These are phyloP conservation scores for Nicotiana attenuata DNA, from an alignment of 257 asterid genomes.

Conservation along the genomic window DNA sequence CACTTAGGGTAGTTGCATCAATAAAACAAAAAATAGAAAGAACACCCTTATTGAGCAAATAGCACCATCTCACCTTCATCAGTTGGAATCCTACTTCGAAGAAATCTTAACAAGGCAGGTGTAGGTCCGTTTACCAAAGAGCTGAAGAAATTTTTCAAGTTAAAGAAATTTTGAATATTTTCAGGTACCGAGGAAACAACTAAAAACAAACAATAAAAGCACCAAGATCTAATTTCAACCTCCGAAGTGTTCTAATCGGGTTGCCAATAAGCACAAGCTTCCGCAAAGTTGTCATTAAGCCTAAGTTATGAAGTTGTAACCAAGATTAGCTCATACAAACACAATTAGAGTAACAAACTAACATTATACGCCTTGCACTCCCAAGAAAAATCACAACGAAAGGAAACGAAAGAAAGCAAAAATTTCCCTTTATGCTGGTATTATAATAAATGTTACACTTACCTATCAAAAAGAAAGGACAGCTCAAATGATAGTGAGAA, in stretches of 20 bases:
- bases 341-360: neutral
- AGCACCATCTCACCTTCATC: slow-evolving; percentile 65
- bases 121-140: slow-evolving; percentile 91
- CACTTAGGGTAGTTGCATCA: slow-evolving; percentile 6
- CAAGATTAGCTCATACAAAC: neutral
- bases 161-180: neutral
- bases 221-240: slow-evolving; percentile 35
- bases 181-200: slow-evolving; percentile 4
- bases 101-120: slow-evolving; percentile 68
- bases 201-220: slow-evolving; percentile 11
- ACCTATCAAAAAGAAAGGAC: neutral
- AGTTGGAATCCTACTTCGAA: slow-evolving; percentile 80
- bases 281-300: slow-evolving; percentile 86
- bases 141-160: slow-evolving; percentile 38
- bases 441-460: neutral
- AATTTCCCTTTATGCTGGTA: neutral
- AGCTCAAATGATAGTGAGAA: neutral
- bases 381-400: neutral
- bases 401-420: neutral
- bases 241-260: slow-evolving; percentile 86
- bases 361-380: neutral
- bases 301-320: slow-evolving; percentile 30
- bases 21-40: neutral
- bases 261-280: slow-evolving; percentile 88
- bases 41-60: slow-evolving; percentile 5